Conservation (phyloP, 2,329 filamentous ascomycete genomes). For the Ceratocystis smalleyi region DNA sequence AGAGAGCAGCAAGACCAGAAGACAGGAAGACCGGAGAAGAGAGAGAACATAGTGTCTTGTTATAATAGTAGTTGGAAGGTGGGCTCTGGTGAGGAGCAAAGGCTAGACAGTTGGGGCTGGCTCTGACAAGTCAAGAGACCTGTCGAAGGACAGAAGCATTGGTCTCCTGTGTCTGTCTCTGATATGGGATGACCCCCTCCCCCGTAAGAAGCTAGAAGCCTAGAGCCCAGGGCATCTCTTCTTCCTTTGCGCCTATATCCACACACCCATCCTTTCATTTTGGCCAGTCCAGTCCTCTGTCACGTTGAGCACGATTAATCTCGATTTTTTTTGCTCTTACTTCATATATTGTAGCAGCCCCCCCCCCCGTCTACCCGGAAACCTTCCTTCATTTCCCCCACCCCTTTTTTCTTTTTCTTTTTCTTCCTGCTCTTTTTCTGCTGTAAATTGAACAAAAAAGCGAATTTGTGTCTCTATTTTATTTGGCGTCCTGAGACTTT, state of each 20-base stretch:
- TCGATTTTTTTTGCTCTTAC: not conserved
- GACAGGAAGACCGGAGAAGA: too few relatives aligned
- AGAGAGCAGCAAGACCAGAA: too few relatives aligned
- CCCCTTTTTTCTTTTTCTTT: not conserved
- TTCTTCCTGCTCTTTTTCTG: conserved; percentile 7
- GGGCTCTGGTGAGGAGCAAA: too few relatives aligned
- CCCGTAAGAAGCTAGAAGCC: not conserved
- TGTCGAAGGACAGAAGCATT: too few relatives aligned
- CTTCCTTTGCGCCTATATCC: not conserved
- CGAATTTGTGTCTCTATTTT: too few relatives aligned
- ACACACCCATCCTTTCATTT: not conserved
- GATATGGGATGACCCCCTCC: conserved; percentile 2
- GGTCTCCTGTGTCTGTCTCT: not conserved
- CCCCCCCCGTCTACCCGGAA: conserved; percentile 2
- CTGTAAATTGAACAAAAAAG: too few relatives aligned
- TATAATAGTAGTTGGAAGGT: too few relatives aligned
- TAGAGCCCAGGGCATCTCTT: not conserved
- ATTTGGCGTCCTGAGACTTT: too few relatives aligned
- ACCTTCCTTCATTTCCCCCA: not conserved
- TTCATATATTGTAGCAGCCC: conserved; percentile 5
- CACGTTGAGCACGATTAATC: not conserved
- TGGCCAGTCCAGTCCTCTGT: not conserved
- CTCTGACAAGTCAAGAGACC: too few relatives aligned
- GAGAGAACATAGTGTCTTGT: too few relatives aligned
- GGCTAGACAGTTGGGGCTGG: too few relatives aligned